A percentile compares a stretch with the other conserved stretches of the same genome.
Evolutionary conservation across 768 basidiomycete species (phyloP).

Genomic region (Symmetrospora coprosmae): DNA sequence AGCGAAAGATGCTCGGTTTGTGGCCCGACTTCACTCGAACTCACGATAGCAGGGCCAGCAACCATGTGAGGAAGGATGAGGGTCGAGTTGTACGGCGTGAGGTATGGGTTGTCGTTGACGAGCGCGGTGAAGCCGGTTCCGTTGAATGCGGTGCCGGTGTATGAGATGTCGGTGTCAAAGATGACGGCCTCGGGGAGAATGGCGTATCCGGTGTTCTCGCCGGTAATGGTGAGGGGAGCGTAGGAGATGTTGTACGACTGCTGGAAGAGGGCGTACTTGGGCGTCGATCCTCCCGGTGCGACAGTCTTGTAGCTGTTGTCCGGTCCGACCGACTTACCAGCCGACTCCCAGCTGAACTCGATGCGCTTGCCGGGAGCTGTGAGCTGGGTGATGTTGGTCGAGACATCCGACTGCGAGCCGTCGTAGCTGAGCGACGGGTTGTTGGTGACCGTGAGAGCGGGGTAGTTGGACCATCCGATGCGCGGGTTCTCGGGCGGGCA

Average conservation of each 20-base stretch:
- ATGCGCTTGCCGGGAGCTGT: slow-evolving; percentile 43
- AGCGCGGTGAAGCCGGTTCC: slow-evolving; percentile 48
- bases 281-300: background rate
- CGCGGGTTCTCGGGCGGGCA: slow-evolving; percentile 47
- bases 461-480: slow-evolving; percentile 50
- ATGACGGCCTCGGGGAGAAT: background rate
- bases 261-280: slow-evolving; percentile 17
- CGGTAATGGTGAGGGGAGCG: slow-evolving; percentile 17
- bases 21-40: no score
- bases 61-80: slow-evolving; percentile 17
- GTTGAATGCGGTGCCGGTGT: slow-evolving; percentile 1
- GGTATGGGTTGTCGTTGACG: slow-evolving; percentile 43
- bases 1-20: no score
- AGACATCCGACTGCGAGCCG: slow-evolving; percentile 42
- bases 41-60: slow-evolving; percentile 1
- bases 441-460: slow-evolving; percentile 44
- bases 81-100: slow-evolving; percentile 52
- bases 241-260: slow-evolving; percentile 22
- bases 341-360: slow-evolving; percentile 46
- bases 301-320: slow-evolving; percentile 21
- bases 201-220: slow-evolving; percentile 10
- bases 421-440: slow-evolving; percentile 35
- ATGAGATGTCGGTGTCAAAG: slow-evolving; percentile 14
- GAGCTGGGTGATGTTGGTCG: slow-evolving; percentile 47
- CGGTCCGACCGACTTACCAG: slow-evolving; percentile 40